A percentile compares a stretch with the other conserved stretches of the same genome.
Evolutionary conservation across 768 basidiomycete species (phyloP).

Genomic region (Mycena venus): DNA sequence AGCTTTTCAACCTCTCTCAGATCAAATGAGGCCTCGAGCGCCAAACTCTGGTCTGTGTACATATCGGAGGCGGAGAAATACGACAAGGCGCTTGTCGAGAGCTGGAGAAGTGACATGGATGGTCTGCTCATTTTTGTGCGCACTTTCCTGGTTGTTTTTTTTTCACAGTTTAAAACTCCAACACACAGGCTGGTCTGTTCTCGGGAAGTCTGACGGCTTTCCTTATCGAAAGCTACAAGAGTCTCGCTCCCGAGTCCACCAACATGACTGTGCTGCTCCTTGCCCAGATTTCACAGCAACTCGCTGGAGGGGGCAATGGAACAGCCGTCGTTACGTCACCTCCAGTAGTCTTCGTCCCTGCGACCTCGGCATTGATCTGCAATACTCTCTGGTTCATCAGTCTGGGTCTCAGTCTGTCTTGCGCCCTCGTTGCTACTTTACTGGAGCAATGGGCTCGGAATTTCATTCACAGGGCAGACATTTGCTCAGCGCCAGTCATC

Average conservation of each 20-base stretch:
- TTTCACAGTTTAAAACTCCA: background rate
- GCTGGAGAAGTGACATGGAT: constrained; percentile 9
- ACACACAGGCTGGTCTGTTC: constrained; percentile 38
- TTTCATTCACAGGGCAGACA: background rate
- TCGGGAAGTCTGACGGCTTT: constrained; percentile 40
- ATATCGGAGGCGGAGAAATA: constrained; percentile 5
- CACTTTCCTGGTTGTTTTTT: background rate
- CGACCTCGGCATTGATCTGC: constrained; percentile 7
- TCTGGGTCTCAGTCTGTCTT: constrained; percentile 7
- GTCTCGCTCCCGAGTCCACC: constrained; percentile 28
- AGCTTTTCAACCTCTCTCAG: background rate
- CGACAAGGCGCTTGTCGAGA: constrained; percentile 6
- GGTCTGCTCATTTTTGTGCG: background rate
- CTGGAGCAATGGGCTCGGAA: constrained; percentile 11
- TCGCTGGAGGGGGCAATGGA: background rate
- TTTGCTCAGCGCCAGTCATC: background rate
- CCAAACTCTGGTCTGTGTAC: constrained; percentile 3
- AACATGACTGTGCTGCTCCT: constrained; percentile 7
- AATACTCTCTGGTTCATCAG: constrained; percentile 19
- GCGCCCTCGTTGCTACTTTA: constrained; percentile 11
- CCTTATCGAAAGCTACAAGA: constrained; percentile 39
- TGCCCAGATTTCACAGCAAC: background rate
- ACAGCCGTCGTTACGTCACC: background rate
- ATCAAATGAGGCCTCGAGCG: background rate
- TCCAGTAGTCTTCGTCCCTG: background rate